A percentile compares a stretch with the other conserved stretches of the same genome.
Evolutionary conservation across 106 monocot species (phyloP).

Genomic region (Platanthera guangdongensis): DNA sequence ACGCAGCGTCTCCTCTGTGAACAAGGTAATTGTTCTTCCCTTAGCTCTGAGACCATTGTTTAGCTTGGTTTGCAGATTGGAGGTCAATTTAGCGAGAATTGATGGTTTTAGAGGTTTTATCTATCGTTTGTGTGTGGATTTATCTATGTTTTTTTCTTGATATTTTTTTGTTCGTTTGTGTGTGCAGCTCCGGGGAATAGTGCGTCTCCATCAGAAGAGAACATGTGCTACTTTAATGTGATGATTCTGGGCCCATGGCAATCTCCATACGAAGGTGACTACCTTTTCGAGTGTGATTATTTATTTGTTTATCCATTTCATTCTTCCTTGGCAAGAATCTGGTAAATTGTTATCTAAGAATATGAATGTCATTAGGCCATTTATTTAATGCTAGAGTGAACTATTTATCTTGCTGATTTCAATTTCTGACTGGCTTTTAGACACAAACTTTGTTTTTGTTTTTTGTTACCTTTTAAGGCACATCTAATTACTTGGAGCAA

Average conservation of each 20-base stretch:
- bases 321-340: neutral
- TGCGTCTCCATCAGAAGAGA: constrained; percentile 91
- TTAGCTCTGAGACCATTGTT: too few relatives aligned
- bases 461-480: too few relatives aligned
- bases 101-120: neutral
- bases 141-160: neutral
- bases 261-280: too few relatives aligned
- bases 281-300: too few relatives aligned
- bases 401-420: neutral
- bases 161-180: constrained; percentile 2
- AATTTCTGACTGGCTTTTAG: neutral
- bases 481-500: too few relatives aligned
- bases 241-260: too few relatives aligned
- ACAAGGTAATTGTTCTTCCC: too few relatives aligned
- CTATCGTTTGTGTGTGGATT: neutral
- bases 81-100: neutral
- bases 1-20: too few relatives aligned
- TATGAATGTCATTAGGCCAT: neutral
- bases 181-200: constrained; percentile 85
- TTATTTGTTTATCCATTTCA: too few relatives aligned
- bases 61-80: too few relatives aligned
- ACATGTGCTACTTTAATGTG: too few relatives aligned
- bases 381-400: neutral
- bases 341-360: neutral
- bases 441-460: too few relatives aligned